phyloP scores from a whole-genome alignment of 2,329 filamentous ascomycete species.

The Leptographium flavum region DNA sequence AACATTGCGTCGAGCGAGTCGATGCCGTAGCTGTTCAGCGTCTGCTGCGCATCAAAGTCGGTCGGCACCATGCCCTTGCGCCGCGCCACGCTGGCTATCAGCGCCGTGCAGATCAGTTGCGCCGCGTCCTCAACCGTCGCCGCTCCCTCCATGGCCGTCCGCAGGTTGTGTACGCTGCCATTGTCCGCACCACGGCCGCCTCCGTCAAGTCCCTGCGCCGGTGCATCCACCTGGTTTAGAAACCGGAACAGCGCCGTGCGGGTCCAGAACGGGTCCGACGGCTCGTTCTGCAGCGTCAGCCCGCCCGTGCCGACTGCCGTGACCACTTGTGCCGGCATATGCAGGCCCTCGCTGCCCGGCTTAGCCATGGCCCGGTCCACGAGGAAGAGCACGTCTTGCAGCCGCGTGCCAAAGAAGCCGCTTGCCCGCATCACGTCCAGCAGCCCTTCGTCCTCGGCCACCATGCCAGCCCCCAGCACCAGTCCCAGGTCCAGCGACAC shows the following conservation, averaged over 20 bases:
- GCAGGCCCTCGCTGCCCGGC: constrained; percentile 14
- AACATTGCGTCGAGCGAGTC: constrained; percentile 14
- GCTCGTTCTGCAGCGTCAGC: constrained; percentile 34
- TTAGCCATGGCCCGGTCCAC: constrained; percentile 30
- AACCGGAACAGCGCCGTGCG: constrained; percentile 32
- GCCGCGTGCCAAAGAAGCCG: constrained; percentile 39
- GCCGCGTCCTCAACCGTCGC: constrained; percentile 2
- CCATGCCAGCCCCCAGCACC: constrained; percentile 39
- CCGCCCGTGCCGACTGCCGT: constrained; percentile 41
- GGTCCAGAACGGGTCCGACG: constrained; percentile 39
- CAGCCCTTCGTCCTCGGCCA: constrained; percentile 31
- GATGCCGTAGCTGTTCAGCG: constrained; percentile 12
- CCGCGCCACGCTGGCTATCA: constrained; percentile 9
- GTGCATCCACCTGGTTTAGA: constrained; percentile 33
- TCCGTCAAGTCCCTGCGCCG: constrained; percentile 8
- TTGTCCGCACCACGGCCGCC: background rate
- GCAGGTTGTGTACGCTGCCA: constrained; percentile 1
- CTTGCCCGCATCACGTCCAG: constrained; percentile 33
- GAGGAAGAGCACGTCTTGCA: constrained; percentile 33
- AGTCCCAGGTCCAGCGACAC: constrained; percentile 37
- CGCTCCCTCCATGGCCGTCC: constrained; percentile 1
- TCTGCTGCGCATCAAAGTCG: constrained; percentile 9
- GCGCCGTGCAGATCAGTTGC: background rate
- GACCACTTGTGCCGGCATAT: constrained; percentile 32
- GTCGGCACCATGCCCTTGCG: constrained; percentile 10